Conservation (phyloP, 805 yeast species). For the Myxozyma vanderwaltii region DNA sequence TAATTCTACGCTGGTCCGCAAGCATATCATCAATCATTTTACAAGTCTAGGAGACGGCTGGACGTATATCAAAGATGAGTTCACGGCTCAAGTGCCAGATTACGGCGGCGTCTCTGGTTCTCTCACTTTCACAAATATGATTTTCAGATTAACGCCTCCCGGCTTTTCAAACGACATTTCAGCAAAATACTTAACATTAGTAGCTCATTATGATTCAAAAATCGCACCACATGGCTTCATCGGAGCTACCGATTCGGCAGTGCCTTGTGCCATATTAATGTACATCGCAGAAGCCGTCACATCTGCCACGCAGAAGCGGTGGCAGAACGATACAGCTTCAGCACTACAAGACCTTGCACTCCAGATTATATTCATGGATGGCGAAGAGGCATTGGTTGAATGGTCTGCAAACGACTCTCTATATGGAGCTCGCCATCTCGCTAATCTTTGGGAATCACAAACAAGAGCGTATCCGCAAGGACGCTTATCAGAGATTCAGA, state of each 20-base stretch:
- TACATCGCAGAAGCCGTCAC: conserved; percentile 46
- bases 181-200: conserved; percentile 38
- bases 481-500: conserved; percentile 35
- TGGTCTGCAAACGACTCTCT: conserved; percentile 58
- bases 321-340: conserved; percentile 22
- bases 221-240: conserved; percentile 55
- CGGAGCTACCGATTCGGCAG: conserved; percentile 64
- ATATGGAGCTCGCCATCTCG: conserved; percentile 58
- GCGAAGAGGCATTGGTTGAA: conserved; percentile 60
- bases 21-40: conserved; percentile 46
- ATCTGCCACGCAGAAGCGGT: conserved; percentile 34
- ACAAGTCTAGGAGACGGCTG: conserved; percentile 26
- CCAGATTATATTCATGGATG: conserved; percentile 58
- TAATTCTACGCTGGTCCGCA: conserved; percentile 45
- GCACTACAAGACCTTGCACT: conserved; percentile 42
- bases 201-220: conserved; percentile 61
- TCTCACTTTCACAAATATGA: conserved; percentile 46
- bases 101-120: conserved; percentile 18
- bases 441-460: conserved; percentile 44
- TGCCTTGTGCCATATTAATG: conserved; percentile 56
- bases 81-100: conserved; percentile 31
- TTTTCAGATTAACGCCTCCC: conserved; percentile 41
- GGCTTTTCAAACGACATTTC: conserved; percentile 13
- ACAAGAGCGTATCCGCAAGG: conserved; percentile 29
- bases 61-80: conserved; percentile 35